Evolutionary conservation across 495 filamentous ascomycete genomes (phyloP), one percentile per base, ranked within the genome.

Genomic region (Aspergillus campestris): DNA sequence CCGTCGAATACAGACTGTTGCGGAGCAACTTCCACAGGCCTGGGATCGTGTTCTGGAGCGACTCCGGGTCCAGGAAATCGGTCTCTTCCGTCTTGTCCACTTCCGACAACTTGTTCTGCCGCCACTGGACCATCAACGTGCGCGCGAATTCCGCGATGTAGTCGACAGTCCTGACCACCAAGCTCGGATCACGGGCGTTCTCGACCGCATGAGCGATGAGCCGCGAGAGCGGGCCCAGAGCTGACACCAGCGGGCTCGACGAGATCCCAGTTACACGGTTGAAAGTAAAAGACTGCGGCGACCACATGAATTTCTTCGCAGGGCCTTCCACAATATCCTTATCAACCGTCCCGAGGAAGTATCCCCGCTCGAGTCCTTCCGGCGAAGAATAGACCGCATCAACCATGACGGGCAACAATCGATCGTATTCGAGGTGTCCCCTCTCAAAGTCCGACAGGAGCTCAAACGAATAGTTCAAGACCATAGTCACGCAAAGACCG

Each of bases 11-110:
- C 60, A 97, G 70, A 42, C 81, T 75, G 40, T 86, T 84, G 54
- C 86, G 86, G 8, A 97, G 70, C 5, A 92, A 58, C 49, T 81
- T 81, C 92, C 89, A 96, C 11, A 96, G 75, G 32, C 73, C 70
- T 9, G 87, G 82, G 51, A 87, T 78, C 0, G 92, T 89, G 31
- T 58, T 75, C 45, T 79, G 64, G 38, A 86, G 49, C 0, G 86
- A 81, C 44, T 95, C 84, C 0, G 79, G 68, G 15, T 82, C 79
- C 11, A 98, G 66, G 50, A 77, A 84, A 15, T 74, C 62, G 2
- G 55, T 50, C 55, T 96, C 89, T 59, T 95, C 84, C 0, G 84
- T 79, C 38, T 72, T 59, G 51, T 96, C 92, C 41, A 96, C 73
- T 47, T 86, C 81, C 1, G 85, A 94, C 31, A 98, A 71, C 52